These are phyloP conservation scores for Lentinus brumalis DNA, from an alignment of 768 basidiomycete genomes.

Conservation along the genomic window DNA sequence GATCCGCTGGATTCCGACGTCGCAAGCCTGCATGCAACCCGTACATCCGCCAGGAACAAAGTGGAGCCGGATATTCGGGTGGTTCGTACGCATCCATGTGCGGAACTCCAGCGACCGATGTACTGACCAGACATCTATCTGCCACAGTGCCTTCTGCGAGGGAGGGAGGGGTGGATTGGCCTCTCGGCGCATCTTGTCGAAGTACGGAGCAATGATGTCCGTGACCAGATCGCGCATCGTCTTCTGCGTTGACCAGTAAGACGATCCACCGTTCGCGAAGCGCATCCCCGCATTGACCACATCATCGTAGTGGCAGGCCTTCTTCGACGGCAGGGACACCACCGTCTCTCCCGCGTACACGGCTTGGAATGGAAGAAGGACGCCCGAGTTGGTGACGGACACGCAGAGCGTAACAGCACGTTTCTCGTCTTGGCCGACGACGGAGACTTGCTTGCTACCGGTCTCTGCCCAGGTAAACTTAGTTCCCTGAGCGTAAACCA, in stretches of 20 bases:
- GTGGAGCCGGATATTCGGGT: slow-evolving; percentile 4
- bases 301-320: background rate
- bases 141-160: slow-evolving; percentile 30
- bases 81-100: slow-evolving; percentile 33
- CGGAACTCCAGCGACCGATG: slow-evolving; percentile 38
- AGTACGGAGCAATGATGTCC: slow-evolving; percentile 36
- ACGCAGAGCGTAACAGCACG: slow-evolving; percentile 42
- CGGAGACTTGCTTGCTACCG: slow-evolving; percentile 40
- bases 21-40: background rate
- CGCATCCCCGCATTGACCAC: background rate
- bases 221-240: slow-evolving; percentile 31
- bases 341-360: slow-evolving; percentile 34
- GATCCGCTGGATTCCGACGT: background rate
- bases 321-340: background rate
- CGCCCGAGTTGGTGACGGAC: slow-evolving; percentile 33
- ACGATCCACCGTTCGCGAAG: background rate
- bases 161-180: slow-evolving; percentile 19
- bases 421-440: too few relatives aligned
- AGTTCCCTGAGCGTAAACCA: slow-evolving; percentile 27
- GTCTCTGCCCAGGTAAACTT: slow-evolving; percentile 32
- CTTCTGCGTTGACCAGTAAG: background rate
- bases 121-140: slow-evolving; percentile 40
- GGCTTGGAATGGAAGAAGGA: slow-evolving; percentile 39
- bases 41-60: background rate
- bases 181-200: slow-evolving; percentile 14